Evolutionary conservation across 371 early-diverging fungal genomes (phyloP), one percentile per base, ranked within the genome.

Genomic region (Rhizopus stolonifer): DNA sequence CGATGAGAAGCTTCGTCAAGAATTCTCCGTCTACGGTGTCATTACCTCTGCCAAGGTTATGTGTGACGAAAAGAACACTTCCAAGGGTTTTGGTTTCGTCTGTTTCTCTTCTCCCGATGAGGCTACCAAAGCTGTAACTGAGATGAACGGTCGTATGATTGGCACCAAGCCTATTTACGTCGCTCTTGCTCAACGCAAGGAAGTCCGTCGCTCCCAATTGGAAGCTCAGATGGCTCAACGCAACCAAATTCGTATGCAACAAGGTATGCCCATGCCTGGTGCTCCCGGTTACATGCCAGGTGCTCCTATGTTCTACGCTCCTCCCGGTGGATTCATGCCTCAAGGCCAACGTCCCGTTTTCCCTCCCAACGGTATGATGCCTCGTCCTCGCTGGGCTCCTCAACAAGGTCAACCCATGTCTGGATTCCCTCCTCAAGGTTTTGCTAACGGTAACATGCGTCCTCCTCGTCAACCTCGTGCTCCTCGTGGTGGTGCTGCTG

Each of bases 21-120:
- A 94, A 80, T 98, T 98, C 77, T 81, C 92, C 24, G 89, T 89
- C 44, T 98, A 89, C 62, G 99, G 99, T 54, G 84, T 86, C 50
- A 98, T 98, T 68, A 95, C 96, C 70, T 91, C 91, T 42, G 93
- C 95, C 75, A 95, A 95, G 87, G 91, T 98, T 54, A 98, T 98
- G 99, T 74, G 83, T 57, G 96, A 96, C 60, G 98, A 97, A 39
- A 89, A 89, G 77, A 87, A 75, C 45, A 63, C 67, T 49, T 83
- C 89, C 67, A 83, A 85, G 62, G 94, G 94, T 47, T 94, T 94
- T 54, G 94, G 94, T 33, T 94, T 94, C 58, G 94, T 94, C 15
- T 93, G 93, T 82, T 94, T 88, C 83, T 87, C 91, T 25, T 79
- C 91, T 26, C 90, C 94, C 31, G 93, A 91, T 65, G 94, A 94